phyloP scores from a whole-genome alignment of 1,139 yeast genomes.

The Blastobotrys serpentis region DNA sequence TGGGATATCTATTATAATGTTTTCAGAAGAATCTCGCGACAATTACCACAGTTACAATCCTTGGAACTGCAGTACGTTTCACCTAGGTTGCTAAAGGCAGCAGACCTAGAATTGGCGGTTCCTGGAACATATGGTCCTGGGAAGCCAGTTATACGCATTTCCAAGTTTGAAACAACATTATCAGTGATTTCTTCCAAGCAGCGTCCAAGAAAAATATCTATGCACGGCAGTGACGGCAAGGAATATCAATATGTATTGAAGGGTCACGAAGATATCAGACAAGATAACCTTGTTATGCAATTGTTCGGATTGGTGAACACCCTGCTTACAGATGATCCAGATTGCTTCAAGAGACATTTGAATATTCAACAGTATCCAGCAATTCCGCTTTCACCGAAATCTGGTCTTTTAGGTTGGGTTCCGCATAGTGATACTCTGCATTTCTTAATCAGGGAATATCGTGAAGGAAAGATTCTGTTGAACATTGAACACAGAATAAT shows the following conservation, averaged over 20 bases:
- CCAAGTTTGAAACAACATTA: conserved; percentile 75
- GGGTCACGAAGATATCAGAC: conserved; percentile 98
- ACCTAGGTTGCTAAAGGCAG: conserved; percentile 72
- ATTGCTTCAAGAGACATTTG: conserved; percentile 92
- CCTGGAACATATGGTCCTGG: conserved; percentile 94
- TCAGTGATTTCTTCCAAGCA: conserved; percentile 95
- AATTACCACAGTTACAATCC: conserved; percentile 80
- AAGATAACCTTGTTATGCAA: conserved; percentile 97
- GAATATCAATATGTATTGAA: conserved; percentile 78
- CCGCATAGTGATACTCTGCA: conserved; percentile 97
- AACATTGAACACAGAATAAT: conserved; percentile 94
- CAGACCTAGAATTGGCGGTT: conserved; percentile 79
- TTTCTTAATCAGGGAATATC: conserved; percentile 82
- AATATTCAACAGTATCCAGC: conserved; percentile 91
- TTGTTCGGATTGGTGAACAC: conserved; percentile 94
- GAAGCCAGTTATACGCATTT: conserved; percentile 69
- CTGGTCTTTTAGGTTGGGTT: conserved; percentile 97
- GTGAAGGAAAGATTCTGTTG: conserved; percentile 85
- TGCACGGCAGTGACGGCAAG: conserved; percentile 89
- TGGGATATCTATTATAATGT: conserved; percentile 97
- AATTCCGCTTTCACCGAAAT: conserved; percentile 92
- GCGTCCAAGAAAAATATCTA: conserved; percentile 80
- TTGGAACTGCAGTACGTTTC: conserved; percentile 92
- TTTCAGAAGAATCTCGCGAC: conserved; percentile 85
- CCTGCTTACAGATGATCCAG: conserved; percentile 82